Base-by-base conservation (phyloP, 352 stramenopile genomes). In the Phytophthora ramorum region DNA sequence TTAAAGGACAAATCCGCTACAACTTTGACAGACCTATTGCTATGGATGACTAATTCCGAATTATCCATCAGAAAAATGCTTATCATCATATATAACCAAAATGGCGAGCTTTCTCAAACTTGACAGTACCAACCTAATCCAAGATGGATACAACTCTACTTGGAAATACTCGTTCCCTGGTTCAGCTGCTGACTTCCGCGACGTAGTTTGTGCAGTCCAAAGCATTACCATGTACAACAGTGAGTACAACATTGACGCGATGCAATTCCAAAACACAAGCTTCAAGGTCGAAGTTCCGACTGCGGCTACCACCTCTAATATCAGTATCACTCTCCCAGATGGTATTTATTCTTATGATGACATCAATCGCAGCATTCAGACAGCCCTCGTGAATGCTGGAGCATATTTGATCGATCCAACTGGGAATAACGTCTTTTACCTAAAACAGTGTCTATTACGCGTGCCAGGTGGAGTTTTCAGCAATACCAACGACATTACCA, bases 261-360 rank as follows among this genome's bases (percentile, higher is more conserved):
- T 59, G 4, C 37, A 48, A 13, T 59, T 59, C 24, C 40, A 40
- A 40, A 59, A 59, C 17, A 59, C 37, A 13, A 43, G 8, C 0
- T 51, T 60, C 40, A 50, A 60, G 19, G 14, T 60, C 8, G 53
- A 51, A 43, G 40, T 66, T 1, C 58, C 58, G 19, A 66, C 58
- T 3, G 58, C 41, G 4, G 48, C 41, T 19, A 66, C 58, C 2
- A 54, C 48, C 3, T 54, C 48, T 16, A 66, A 8, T 9, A 34
- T 66, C 3, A 35, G 7, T 17, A 46, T 60, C 0, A 51, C 0
- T 14, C 32, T 60, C 0, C 14, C 12, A 1, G 43, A 66, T 50
- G 58, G 49, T 0, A 41, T 49, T 35, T 66, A 66, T 13, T n/a
- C n/a, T 13, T 60, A 60, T 5, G 19, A 32, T 45, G 41, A 52